Evolutionary conservation across 345 rosid genomes (phyloP).

Genomic region (Garcia nutans): DNA sequence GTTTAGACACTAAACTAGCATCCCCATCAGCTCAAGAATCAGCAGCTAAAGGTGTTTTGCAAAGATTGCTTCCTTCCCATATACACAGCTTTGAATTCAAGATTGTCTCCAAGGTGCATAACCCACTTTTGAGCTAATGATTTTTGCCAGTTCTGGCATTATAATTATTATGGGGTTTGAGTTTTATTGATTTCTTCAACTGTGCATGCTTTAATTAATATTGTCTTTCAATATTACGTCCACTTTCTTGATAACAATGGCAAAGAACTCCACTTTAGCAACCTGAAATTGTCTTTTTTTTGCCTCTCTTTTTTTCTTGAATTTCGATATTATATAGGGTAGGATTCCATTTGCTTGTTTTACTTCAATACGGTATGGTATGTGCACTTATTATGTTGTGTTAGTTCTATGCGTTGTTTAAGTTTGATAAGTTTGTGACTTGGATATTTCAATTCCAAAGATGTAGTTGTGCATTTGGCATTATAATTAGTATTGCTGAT

Average conservation of each 20-base stretch:
- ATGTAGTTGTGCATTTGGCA: neutral
- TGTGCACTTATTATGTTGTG: neutral
- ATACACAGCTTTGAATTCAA: conserved; percentile 56
- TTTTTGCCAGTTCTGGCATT: neutral
- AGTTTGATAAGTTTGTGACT: no score
- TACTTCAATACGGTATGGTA: neutral
- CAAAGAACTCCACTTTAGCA: neutral
- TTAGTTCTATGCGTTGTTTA: neutral
- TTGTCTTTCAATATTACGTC: neutral
- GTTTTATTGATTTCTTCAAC: neutral
- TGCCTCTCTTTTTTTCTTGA: neutral
- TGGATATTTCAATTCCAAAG: neutral
- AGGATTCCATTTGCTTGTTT: neutral
- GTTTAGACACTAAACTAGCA: conserved; percentile 59
- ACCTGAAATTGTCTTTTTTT: neutral
- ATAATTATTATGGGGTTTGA: neutral
- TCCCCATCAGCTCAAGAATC: conserved; percentile 61
- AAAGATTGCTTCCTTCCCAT: conserved; percentile 73
- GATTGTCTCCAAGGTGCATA: conserved; percentile 63
- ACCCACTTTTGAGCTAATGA: neutral
- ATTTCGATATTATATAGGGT: neutral
- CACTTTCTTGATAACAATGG: neutral
- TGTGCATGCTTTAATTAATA: neutral
- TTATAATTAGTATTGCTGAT: conserved; percentile 12
- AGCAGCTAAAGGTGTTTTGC: conserved; percentile 66